Percentiles rank a stretch among this genome's conserved stretches.
These are phyloP conservation scores for Apiospora arundinis DNA, from an alignment of 2,329 filamentous ascomycete genomes.

Conservation along the genomic window DNA sequence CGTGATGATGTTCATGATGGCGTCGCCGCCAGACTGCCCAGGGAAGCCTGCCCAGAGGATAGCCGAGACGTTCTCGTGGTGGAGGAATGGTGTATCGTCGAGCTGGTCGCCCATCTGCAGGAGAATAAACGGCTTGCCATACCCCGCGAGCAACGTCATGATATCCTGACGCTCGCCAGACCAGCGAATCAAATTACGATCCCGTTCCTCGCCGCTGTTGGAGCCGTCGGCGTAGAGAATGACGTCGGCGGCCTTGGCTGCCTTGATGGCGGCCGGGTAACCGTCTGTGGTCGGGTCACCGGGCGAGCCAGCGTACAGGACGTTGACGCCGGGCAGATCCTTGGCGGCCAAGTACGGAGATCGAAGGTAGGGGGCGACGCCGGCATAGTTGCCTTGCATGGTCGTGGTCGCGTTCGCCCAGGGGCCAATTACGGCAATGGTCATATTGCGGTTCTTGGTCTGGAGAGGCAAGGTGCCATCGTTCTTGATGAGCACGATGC, in stretches of 20 bases:
- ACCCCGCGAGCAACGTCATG: constrained; percentile 45
- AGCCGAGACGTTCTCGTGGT: constrained; percentile 51
- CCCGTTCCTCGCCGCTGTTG: constrained; percentile 56
- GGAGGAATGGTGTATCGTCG: constrained; percentile 50
- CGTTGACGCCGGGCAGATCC: constrained; percentile 51
- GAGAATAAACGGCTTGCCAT: constrained; percentile 57
- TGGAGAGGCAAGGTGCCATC: constrained; percentile 34
- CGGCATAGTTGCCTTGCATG: constrained; percentile 48
- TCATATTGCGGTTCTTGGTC: constrained; percentile 29
- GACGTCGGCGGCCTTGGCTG: constrained; percentile 52
- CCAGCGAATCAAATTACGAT: constrained; percentile 59
- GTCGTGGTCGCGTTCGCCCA: constrained; percentile 37
- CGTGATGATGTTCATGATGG: constrained; percentile 54
- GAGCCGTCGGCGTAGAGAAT: constrained; percentile 62
- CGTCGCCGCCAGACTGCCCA: constrained; percentile 57
- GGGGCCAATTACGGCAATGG: constrained; percentile 31
- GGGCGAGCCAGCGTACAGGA: constrained; percentile 47
- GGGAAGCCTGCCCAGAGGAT: constrained; percentile 59
- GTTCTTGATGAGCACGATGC: constrained; percentile 38
- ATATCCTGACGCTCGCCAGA: constrained; percentile 56
- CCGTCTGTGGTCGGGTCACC: constrained; percentile 37
- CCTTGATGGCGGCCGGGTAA: constrained; percentile 43
- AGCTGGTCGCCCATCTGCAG: constrained; percentile 57
- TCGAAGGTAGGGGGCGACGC: constrained; percentile 60
- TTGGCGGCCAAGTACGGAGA: constrained; percentile 60